phyloP scores from a whole-genome alignment of 306 rosid genomes.

The Citrullus colocynthis region DNA sequence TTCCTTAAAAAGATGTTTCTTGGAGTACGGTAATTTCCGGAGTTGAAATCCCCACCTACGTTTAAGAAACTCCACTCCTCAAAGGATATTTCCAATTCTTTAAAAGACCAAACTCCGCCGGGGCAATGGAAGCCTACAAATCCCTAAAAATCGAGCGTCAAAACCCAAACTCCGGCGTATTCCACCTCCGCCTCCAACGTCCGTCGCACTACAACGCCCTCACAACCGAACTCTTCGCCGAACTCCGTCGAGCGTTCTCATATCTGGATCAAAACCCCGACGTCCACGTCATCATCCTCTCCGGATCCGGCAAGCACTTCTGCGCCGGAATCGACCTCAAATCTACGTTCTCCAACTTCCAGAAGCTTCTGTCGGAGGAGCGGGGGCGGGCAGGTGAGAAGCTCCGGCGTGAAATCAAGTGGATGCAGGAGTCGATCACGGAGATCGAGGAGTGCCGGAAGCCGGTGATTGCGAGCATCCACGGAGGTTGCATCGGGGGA shows the following conservation, averaged over 20 bases:
- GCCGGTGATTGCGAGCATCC: constrained; percentile 63
- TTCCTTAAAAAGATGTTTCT: too few relatives aligned
- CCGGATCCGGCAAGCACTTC: constrained; percentile 59
- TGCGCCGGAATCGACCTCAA: constrained; percentile 75
- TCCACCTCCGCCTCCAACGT: constrained; percentile 43
- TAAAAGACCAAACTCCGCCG: background rate
- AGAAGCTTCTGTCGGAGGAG: constrained; percentile 9
- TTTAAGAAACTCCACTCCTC: background rate
- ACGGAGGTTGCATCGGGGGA: constrained; percentile 79
- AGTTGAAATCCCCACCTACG: too few relatives aligned
- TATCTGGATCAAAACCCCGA: constrained; percentile 48
- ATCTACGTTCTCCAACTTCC: constrained; percentile 14
- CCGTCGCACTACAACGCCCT: constrained; percentile 58
- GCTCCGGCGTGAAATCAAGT: constrained; percentile 47
- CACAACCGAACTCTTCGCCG: constrained; percentile 45
- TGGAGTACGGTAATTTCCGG: too few relatives aligned
- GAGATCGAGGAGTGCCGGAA: constrained; percentile 79
- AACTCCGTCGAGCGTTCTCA: constrained; percentile 53
- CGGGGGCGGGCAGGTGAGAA: constrained; percentile 44
- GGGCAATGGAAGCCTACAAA: constrained; percentile 33
- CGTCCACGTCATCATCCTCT: constrained; percentile 52
- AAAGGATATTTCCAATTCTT: background rate
- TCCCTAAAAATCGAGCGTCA: constrained; percentile 33
- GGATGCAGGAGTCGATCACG: constrained; percentile 56
- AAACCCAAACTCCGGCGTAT: constrained; percentile 35